Evolutionary conservation across 192 early-diverging fungal genomes (phyloP), one percentile per base, ranked within the genome.

Genomic region (Funneliformis geosporum): DNA sequence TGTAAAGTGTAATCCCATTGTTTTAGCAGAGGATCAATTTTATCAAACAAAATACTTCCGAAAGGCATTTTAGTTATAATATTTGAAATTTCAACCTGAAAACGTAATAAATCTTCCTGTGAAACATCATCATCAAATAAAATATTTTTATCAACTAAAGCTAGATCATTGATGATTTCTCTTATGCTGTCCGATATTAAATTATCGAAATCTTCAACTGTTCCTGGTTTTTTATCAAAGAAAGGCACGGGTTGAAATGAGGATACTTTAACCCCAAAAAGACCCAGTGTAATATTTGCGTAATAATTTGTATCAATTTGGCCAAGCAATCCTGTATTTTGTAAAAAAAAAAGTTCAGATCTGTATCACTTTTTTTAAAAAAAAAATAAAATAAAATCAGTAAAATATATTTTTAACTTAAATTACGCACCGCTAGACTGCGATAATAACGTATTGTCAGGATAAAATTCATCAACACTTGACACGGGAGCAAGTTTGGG

Each of bases 1-100:
- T 89, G 86, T 11, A 93, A 46, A 11, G 86, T 88, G 78, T 87
- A 90, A 44, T 79, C 73, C 81, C 86, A 92, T 66, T 83, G 76
- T 65, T 85, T 81, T 1, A 76, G 60, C 3, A 81, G 39, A 46
- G 83, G 67, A 80, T 93, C 86, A 47, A 90, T 83, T 60, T 78
- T 47, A 55, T 85, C 79, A 77, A 92, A 89, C 59, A 88, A 60
- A 40, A 92, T 33, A 11, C 83, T 89, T 28, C 90, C 91, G 44
- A 85, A 86, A 21, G 92, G 93, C 77, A 93, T 73, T 66, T 84
- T 68, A 23, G 81, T 77, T 44, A 89, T 79, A 11, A 90, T 65
- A 1, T 47, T 77, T 16, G 85, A 88, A 59, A 85, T 80, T 47
- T 84, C 25, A 1, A 79, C 73, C 68, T 84, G 79, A 78, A 80